Base-by-base conservation (phyloP, 2,329 filamentous ascomycete species). In the Pezicula carpinea region DNA sequence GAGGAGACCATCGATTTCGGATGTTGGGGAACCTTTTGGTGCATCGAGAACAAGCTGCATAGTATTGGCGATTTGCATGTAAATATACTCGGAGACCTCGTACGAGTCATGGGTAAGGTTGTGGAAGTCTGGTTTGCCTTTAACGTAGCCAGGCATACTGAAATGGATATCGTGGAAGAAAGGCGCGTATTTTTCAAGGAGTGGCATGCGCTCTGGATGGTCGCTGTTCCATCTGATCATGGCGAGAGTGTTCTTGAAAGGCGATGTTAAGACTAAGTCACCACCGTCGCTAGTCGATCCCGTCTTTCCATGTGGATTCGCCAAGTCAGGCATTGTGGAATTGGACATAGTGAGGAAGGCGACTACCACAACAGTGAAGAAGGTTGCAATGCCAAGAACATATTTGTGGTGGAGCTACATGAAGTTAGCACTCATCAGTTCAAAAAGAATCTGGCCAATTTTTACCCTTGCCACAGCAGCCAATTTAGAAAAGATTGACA, bases 111-210 rank as follows among this genome's bases (percentile, higher is more conserved):
- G 56, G 4, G 61, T 64, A n/a, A 62, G 33, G 47, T 62, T 63
- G 41, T 54, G 48, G 19, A 40, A 40, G 13, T 40, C 38, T 22
- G 21, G 19, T 10, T 40, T 8, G 15, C 22, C 22, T 26, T 40
- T 26, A 3, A 40, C 38, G 22, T 40, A 33, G 22, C 51, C 43
- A 2, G 60, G 56, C 54, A 62, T 63, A 23, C 60, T 61, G 32
- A 59, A 53, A 46, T 63, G 60, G 6, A 64, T 22, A 5, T 52
- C 51, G 47, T 59, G 53, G 56, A 65, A 64, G 56, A 64, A 64
- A 13, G 63, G 61, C 13, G 50, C 33, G 44, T 66, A 64, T 43
- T 61, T 59, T 36, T 52, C 42, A 7, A 64, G 33, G 38, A 55
- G 26, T 1, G 58, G 59, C 8, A 65, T 54, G 7, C 60, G 58